Percentiles rank a stretch among this genome's conserved stretches.
Evolutionary conservation across 139 green algal species (phyloP).

Genomic region (Mesostigma viride): DNA sequence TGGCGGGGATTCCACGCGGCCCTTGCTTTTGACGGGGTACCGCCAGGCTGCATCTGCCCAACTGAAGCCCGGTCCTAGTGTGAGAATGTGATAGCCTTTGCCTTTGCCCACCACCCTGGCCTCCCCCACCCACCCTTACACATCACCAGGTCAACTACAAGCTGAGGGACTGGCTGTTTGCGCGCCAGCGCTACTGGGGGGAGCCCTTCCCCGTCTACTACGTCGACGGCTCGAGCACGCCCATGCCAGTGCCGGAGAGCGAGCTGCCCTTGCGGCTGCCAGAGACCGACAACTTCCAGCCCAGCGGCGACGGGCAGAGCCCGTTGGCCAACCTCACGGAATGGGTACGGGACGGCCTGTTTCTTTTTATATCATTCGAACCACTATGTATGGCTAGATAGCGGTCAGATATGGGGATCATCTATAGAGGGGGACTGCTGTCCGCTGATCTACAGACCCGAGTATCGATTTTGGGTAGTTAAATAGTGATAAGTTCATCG

Average conservation of each 20-base stretch:
- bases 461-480: no score
- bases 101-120: neutral
- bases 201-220: slow-evolving; percentile 95
- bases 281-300: slow-evolving; percentile 71
- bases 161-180: slow-evolving; percentile 96
- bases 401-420: no score
- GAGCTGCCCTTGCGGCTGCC: slow-evolving; percentile 82
- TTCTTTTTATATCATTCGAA: neutral
- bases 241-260: slow-evolving; percentile 55
- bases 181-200: slow-evolving; percentile 95
- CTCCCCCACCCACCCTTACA: no score
- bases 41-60: no score
- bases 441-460: no score
- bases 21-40: no score
- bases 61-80: no score
- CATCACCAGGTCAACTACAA: slow-evolving; percentile 84
- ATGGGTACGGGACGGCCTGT: slow-evolving; percentile 48
- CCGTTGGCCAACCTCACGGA: slow-evolving; percentile 67
- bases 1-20: no score
- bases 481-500: no score
- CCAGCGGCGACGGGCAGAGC: slow-evolving; percentile 65
- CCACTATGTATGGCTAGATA: no score
- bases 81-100: neutral
- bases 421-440: no score
- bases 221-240: slow-evolving; percentile 34